Conservation (phyloP, 2,329 filamentous ascomycete genomes). For the Trichoderma atroviride region DNA sequence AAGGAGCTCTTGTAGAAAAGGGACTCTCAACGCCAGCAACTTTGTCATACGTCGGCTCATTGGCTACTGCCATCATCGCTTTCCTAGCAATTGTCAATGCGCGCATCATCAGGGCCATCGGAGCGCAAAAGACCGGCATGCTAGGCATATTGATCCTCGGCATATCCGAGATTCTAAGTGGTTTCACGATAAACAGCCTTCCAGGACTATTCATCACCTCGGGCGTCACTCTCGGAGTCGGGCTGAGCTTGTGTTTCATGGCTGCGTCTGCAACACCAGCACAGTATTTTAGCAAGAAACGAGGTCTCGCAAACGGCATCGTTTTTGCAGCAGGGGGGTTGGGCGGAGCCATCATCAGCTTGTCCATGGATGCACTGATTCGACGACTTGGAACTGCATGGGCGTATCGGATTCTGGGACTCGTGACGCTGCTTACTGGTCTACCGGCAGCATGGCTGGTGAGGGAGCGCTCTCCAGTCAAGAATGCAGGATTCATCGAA, state of each 20-base stretch:
- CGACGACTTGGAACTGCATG: conserved; percentile 46
- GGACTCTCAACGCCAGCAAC: conserved; percentile 53
- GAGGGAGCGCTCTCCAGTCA: conserved; percentile 45
- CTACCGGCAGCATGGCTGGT: conserved; percentile 56
- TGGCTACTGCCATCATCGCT: conserved; percentile 52
- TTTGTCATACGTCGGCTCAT: conserved; percentile 61
- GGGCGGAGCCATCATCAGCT: conserved; percentile 51
- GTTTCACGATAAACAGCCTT: conserved; percentile 34
- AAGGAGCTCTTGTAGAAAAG: conserved; percentile 56
- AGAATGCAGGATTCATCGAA: conserved; percentile 45
- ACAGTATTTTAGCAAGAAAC: conserved; percentile 54
- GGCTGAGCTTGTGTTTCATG: conserved; percentile 33
- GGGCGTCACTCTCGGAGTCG: conserved; percentile 33
- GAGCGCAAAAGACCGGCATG: conserved; percentile 49
- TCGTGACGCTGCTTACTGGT: conserved; percentile 54
- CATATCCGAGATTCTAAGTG: conserved; percentile 44
- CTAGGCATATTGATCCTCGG: conserved; percentile 55
- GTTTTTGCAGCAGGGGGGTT: conserved; percentile 54
- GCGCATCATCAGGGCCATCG: conserved; percentile 52
- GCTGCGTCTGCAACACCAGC: conserved; percentile 49
- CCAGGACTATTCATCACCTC: conserved; percentile 36
- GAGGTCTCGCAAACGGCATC: conserved; percentile 55
- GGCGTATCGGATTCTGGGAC: conserved; percentile 54
- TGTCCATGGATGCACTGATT: conserved; percentile 49
- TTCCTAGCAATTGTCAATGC: conserved; percentile 56